Evolutionary conservation across 2,329 filamentous ascomycete genomes (phyloP).

Genomic region (Rhinocladiella mackenziei): DNA sequence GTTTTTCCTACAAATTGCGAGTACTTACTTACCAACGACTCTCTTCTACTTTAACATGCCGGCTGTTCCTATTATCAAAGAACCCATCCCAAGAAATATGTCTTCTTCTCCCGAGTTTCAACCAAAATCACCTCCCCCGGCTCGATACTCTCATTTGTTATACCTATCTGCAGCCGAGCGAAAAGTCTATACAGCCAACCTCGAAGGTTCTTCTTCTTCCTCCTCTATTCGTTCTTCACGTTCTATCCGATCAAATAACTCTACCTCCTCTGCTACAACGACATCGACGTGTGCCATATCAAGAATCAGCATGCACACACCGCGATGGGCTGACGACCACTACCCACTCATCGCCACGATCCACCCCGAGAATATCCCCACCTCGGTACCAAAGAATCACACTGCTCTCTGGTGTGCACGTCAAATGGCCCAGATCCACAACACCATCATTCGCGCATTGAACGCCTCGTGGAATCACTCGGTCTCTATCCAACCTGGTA

Average conservation of each 20-base stretch:
- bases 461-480: constrained; percentile 30
- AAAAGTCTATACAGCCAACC: constrained; percentile 13
- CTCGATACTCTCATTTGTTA: constrained; percentile 21
- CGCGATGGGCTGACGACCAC: constrained; percentile 27
- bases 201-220: constrained; percentile 58
- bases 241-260: constrained; percentile 78
- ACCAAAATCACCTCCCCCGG: constrained; percentile 13
- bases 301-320: constrained; percentile 9
- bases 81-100: constrained; percentile 6
- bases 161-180: constrained; percentile 22
- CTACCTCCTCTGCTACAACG: constrained; percentile 60
- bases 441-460: constrained; percentile 28
- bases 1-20: not conserved
- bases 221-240: constrained; percentile 53
- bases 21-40: too few species aligned
- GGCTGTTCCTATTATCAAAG: constrained; percentile 8
- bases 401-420: constrained; percentile 21
- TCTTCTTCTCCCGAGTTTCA: constrained; percentile 2
- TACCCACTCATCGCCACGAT: constrained; percentile 28
- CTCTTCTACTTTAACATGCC: constrained; percentile 1
- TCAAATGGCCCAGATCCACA: constrained; percentile 30
- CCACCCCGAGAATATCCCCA: constrained; percentile 15
- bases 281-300: constrained; percentile 63
- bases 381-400: constrained; percentile 14
- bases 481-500: constrained; percentile 17